phyloP scores from a whole-genome alignment of 164 flowering plant species.

The Vitis cinerea region DNA sequence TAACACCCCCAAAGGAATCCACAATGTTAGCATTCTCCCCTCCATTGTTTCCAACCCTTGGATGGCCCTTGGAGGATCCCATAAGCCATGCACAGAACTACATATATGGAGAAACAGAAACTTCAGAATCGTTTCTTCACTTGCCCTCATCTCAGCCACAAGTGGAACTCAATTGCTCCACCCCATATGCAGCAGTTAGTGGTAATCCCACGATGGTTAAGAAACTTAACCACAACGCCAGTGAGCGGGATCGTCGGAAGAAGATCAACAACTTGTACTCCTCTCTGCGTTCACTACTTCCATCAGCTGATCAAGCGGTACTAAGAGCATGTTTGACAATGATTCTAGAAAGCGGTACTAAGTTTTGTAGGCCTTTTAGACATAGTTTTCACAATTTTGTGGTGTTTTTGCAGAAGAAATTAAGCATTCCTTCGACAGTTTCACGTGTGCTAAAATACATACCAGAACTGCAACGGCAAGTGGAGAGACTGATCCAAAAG shows the following conservation, averaged over 20 bases:
- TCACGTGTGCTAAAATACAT: conserved; percentile 55
- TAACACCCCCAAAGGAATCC: neutral
- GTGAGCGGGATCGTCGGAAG: conserved; percentile 17
- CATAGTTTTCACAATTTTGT: neutral
- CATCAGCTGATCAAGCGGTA: conserved; percentile 14
- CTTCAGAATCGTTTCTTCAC: conserved; percentile 4
- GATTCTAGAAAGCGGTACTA: too few relatives aligned
- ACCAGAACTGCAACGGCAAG: conserved; percentile 59
- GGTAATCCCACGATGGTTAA: conserved; percentile 10
- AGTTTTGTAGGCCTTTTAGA: neutral
- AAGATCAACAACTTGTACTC: conserved; percentile 16
- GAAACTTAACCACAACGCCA: conserved; percentile 20
- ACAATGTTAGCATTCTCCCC: conserved; percentile 24
- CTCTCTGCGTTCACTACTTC: conserved; percentile 18
- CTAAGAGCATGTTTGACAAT: too few relatives aligned
- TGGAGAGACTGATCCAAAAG: conserved; percentile 35
- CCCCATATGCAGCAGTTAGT: neutral
- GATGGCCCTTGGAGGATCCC: conserved; percentile 19
- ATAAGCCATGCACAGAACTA: conserved; percentile 7
- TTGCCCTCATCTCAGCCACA: neutral
- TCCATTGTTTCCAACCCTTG: conserved; percentile 16
- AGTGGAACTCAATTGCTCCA: neutral
- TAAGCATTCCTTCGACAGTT: conserved; percentile 61
- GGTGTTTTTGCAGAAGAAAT: conserved; percentile 41
- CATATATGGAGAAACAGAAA: neutral